Conservation (phyloP, 164 flowering plant genomes). For the Sextonia rubra region DNA sequence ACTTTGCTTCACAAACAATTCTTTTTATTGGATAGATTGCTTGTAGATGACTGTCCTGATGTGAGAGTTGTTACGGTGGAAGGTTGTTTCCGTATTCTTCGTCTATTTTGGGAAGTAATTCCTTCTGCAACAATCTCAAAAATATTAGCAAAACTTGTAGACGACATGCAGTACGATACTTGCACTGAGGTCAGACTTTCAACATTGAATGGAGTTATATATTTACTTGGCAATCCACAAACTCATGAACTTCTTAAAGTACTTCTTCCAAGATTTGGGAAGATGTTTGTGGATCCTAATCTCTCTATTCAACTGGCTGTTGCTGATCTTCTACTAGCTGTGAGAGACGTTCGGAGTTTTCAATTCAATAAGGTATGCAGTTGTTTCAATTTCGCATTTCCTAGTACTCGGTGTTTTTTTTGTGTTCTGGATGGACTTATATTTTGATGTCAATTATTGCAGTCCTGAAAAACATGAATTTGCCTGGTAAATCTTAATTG, state of each 20-base stretch:
- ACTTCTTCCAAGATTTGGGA: conserved; percentile 77
- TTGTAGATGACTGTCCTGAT: conserved; percentile 80
- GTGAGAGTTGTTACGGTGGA: conserved; percentile 88
- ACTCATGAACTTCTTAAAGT: conserved; percentile 90
- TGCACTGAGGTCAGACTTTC: conserved; percentile 79
- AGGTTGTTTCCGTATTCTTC: conserved; percentile 85
- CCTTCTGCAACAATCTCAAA: conserved; percentile 77
- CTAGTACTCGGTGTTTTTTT: conserved; percentile 3
- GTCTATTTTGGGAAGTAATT: conserved; percentile 90
- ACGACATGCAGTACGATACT: conserved; percentile 62
- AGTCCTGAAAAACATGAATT: background rate
- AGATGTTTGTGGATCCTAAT: conserved; percentile 57
- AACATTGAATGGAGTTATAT: conserved; percentile 67
- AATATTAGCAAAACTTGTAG: conserved; percentile 54
- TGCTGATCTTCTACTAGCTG: conserved; percentile 68
- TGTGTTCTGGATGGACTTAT: background rate
- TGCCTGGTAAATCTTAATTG: background rate
- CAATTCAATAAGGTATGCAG: conserved; percentile 81
- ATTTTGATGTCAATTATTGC: background rate
- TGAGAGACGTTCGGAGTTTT: conserved; percentile 54
- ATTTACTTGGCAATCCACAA: conserved; percentile 91
- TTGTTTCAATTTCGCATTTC: background rate
- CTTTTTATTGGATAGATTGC: conserved; percentile 69
- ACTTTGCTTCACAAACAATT: conserved; percentile 68
- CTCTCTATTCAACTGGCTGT: conserved; percentile 54